Base-by-base conservation (phyloP, 108 stramenopile species). In the Seminavis robusta region DNA sequence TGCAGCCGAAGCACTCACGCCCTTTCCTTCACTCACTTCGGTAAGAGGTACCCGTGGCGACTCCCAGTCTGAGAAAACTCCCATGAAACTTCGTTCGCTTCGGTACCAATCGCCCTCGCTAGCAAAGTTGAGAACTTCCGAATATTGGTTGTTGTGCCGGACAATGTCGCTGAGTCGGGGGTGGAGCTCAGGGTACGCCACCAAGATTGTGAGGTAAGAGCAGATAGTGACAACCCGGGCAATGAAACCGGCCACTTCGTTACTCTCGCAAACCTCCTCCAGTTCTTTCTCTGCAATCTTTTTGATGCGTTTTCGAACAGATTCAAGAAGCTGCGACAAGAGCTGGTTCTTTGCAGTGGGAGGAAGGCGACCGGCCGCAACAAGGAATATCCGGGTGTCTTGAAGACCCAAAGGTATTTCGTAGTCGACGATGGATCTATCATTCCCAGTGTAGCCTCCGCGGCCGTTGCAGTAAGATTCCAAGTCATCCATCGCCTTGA, bases 21-120 rank as follows among this genome's bases (percentile, higher is more conserved):
- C 28, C 57, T 30, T 41, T 25, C 4, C 24, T 16, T 8, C 8
- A 30, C 20, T n/a, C 29, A 48, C 43, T 1, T 73, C 56, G 8
- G 90, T n/a, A n/a, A n/a, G n/a, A n/a, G n/a, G 77, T 15, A 81
- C 36, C 25, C 56, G 23, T 10, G 83, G 52, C 28, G 71, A 68
- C 45, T 81, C 69, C 81, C 81, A 85, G 47, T 79, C 71, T 15
- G 43, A 50, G 57, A 81, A 83, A 19, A 92, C 41, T 4, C 86
- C 69, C 72, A 81, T 74, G 48, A 74, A 92, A 32, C 42, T 52
- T 7, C 59, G 51, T 24, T 77, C 65, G 43, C 59, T 45, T 13
- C 49, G 17, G 48, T 66, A 71, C 59, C 76, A 77, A n/a, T n/a
- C n/a, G n/a, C n/a, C n/a, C n/a, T n/a, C 10, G 65, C 61, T 16